These are phyloP conservation scores for Ustanciosporium gigantosporum DNA, from an alignment of 1,284 basidiomycete species.

Conservation along the genomic window DNA sequence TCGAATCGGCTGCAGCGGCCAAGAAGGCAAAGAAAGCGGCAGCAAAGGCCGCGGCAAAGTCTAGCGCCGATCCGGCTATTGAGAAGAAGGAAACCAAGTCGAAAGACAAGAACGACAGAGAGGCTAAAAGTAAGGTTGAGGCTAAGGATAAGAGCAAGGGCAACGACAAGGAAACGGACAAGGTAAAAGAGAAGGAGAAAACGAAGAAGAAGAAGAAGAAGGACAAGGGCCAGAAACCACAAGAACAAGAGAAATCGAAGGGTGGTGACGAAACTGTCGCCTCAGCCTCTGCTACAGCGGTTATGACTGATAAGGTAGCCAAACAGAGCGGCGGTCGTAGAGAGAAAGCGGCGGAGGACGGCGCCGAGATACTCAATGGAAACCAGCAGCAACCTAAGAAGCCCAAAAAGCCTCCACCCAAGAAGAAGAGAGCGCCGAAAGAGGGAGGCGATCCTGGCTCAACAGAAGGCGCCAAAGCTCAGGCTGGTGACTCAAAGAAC, in stretches of 20 bases:
- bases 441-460: no score
- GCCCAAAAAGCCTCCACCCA: no score
- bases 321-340: no score
- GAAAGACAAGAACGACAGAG: not conserved
- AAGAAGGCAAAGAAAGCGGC: constrained; percentile 23
- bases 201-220: constrained; percentile 3
- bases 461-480: no score
- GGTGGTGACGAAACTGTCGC: no score
- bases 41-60: constrained; percentile 1
- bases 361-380: not conserved
- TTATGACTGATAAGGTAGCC: no score
- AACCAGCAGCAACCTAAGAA: no score
- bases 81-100: constrained; percentile 3
- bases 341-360: constrained; percentile 3
- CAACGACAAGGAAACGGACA: not conserved
- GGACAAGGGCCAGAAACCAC: no score
- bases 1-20: constrained; percentile 19
- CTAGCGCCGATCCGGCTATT: constrained; percentile 1
- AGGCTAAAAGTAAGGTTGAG: not conserved
- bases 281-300: no score
- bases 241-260: constrained; percentile 1
- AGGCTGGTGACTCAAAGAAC: constrained; percentile 1
- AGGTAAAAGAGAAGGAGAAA: constrained; percentile 1
- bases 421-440: no score
- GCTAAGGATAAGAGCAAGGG: constrained; percentile 2